Base-by-base conservation (phyloP, 192 early-diverging fungal genomes). In the Obelidium mucronatum region DNA sequence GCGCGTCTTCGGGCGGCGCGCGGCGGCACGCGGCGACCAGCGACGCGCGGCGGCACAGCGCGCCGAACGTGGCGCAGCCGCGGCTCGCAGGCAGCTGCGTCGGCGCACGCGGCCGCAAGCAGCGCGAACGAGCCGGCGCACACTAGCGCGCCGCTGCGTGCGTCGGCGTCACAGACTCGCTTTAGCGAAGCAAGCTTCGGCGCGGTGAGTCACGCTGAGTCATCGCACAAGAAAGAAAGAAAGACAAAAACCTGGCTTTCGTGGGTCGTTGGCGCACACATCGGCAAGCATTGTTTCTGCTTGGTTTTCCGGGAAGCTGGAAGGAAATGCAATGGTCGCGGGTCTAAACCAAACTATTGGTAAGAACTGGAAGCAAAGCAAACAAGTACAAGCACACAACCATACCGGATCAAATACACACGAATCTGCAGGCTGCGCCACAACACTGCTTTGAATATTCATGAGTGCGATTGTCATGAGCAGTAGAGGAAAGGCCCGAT, bases 361-460 rank as follows among this genome's bases (percentile, higher is more conserved):
- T 24, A 30, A 58, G 30, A 34, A 31, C 70, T 19, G 28, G 35
- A 15, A 73, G 61, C 1, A 65, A 51, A 26, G 33, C 35, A 26
- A 8, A 3, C 55, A 48, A 19, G 1, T 31, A n/a, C 24, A n/a
- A 40, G 11, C 4, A 17, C 19, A 6, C 19, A 5, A 5, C 13
- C 71, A 13, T 60, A 76, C 75, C 22, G 75, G 75, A 37, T 76
- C 65, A 56, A 76, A 76, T 22, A 76, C 65, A 35, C 75, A 76
- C 11, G 28, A 39, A 40, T 76, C 37, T 1, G 75, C 75, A 8
- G 75, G 75, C 39, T 76, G 75, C 28, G 75, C 67, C n/a, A n/a
- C n/a, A n/a, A n/a, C n/a, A n/a, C n/a, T n/a, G n/a, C n/a, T n/a
- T n/a, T n/a, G n/a, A n/a, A n/a, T n/a, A n/a, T n/a, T n/a, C n/a